Conservation (phyloP, 1,284 basidiomycete genomes). For the Cystobasidium slooffiae region DNA sequence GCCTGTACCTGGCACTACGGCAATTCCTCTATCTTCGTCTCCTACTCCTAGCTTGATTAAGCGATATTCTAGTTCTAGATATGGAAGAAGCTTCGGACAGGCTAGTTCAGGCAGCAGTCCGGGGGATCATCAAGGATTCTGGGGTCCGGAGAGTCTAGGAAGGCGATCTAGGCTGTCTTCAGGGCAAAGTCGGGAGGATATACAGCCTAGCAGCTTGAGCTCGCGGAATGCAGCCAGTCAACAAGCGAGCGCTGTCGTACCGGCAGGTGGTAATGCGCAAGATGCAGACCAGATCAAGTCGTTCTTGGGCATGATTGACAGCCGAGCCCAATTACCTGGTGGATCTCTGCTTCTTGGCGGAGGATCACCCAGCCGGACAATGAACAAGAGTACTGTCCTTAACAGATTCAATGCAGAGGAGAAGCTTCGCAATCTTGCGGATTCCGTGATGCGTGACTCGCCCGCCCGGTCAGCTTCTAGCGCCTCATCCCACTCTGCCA, state of each 20-base stretch:
- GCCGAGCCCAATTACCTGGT: constrained; percentile 45
- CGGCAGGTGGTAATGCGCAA: constrained; percentile 6
- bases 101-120: constrained; percentile 41
- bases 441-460: constrained; percentile 27
- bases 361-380: not conserved
- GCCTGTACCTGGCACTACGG: constrained; percentile 17
- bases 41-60: constrained; percentile 41
- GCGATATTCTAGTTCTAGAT: constrained; percentile 38
- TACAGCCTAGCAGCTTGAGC: not conserved
- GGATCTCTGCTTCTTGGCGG: constrained; percentile 6
- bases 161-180: constrained; percentile 35
- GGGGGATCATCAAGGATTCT: constrained; percentile 22
- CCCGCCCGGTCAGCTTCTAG: not conserved
- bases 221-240: too few species aligned
- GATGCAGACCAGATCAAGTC: constrained; percentile 51
- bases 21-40: constrained; percentile 26
- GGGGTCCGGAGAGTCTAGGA: constrained; percentile 27
- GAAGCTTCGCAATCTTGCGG: constrained; percentile 34
- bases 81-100: constrained; percentile 40
- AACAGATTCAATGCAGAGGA: constrained; percentile 28
- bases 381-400: constrained; percentile 5
- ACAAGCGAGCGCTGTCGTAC: not conserved
- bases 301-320: constrained; percentile 51
- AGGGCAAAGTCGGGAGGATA: constrained; percentile 16
- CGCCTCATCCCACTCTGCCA: constrained; percentile 1